These are phyloP conservation scores for Leccinum pseudoinsigne DNA, from an alignment of 1,284 basidiomycete species.

Conservation along the genomic window DNA sequence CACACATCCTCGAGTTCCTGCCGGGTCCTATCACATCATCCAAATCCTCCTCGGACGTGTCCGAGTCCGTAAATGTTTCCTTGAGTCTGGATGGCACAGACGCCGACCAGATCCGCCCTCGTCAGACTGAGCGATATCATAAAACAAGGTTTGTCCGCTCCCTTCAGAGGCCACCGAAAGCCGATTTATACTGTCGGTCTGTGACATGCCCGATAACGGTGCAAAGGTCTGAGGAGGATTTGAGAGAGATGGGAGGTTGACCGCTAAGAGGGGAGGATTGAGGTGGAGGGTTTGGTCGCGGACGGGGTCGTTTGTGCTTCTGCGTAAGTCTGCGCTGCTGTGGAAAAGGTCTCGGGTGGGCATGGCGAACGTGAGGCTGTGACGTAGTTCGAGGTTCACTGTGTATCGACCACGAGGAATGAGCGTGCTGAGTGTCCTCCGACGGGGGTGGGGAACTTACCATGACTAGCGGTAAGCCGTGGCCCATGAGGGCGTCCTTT, in stretches of 20 bases:
- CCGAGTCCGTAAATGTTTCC: too few species aligned
- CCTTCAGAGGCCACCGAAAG: constrained; percentile 25
- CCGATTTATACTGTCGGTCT: constrained; percentile 13
- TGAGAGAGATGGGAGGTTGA: constrained; percentile 25
- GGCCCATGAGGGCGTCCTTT: constrained; percentile 72
- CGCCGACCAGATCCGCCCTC: not conserved
- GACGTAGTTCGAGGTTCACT: constrained; percentile 5
- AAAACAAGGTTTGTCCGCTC: constrained; percentile 31
- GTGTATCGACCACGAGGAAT: not conserved
- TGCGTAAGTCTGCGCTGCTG: constrained; percentile 10
- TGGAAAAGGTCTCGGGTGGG: constrained; percentile 5
- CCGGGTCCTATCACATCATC: not conserved
- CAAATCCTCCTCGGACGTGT: too few species aligned
- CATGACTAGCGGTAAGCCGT: constrained; percentile 13
- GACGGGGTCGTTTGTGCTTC: constrained; percentile 13
- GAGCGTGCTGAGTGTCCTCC: not conserved
- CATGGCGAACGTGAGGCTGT: constrained; percentile 7
- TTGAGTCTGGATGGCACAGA: too few species aligned
- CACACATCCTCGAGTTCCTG: not conserved
- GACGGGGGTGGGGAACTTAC: constrained; percentile 13
- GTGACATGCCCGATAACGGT: constrained; percentile 17
- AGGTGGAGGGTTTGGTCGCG: constrained; percentile 21
- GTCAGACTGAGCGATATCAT: constrained; percentile 19
- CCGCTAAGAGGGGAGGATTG: constrained; percentile 16
- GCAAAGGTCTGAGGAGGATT: constrained; percentile 30